Evolutionary conservation across 2,329 filamentous ascomycete genomes (phyloP).

Genomic region (Ophiocordyceps polyrhachis-furcata): DNA sequence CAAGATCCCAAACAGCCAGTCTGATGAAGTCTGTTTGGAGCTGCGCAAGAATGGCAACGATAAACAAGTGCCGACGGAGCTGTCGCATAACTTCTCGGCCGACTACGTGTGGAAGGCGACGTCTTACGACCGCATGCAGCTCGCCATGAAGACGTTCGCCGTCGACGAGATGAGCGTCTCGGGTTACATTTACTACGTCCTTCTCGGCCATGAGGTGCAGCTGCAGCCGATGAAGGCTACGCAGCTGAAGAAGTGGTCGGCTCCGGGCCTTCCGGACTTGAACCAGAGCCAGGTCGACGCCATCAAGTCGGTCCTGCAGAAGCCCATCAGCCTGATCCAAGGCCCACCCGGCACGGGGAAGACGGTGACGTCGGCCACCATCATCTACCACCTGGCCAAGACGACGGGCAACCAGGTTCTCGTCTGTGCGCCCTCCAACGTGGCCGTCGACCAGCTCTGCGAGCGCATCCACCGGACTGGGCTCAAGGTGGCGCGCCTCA

Average conservation of each 20-base stretch:
- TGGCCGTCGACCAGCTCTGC: slow-evolving; percentile 93
- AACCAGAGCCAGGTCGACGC: slow-evolving; percentile 93
- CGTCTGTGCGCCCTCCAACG: slow-evolving; percentile 94
- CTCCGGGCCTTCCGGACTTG: slow-evolving; percentile 80
- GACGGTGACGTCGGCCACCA: slow-evolving; percentile 94
- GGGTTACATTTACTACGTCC: slow-evolving; percentile 94
- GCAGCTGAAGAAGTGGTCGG: slow-evolving; percentile 91
- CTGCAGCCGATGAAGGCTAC: slow-evolving; percentile 90
- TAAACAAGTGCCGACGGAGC: slow-evolving; percentile 88
- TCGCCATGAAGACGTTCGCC: slow-evolving; percentile 97
- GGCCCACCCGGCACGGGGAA: slow-evolving; percentile 95
- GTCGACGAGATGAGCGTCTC: slow-evolving; percentile 97
- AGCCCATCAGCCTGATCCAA: slow-evolving; percentile 87
- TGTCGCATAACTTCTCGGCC: slow-evolving; percentile 93
- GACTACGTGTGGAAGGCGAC: slow-evolving; percentile 99
- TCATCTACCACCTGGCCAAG: slow-evolving; percentile 95
- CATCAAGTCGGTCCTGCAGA: slow-evolving; percentile 86
- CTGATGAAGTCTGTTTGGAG: slow-evolving; percentile 91
- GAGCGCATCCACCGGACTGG: slow-evolving; percentile 91
- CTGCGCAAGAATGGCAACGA: slow-evolving; percentile 87
- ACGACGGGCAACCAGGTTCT: slow-evolving; percentile 88
- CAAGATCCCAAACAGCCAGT: slow-evolving; percentile 98
- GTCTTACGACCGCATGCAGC: slow-evolving; percentile 97
- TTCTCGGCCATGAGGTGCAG: slow-evolving; percentile 87
- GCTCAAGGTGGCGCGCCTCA: slow-evolving; percentile 89